phyloP scores from a whole-genome alignment of 345 rosid genomes.

The Salix arbutifolia region DNA sequence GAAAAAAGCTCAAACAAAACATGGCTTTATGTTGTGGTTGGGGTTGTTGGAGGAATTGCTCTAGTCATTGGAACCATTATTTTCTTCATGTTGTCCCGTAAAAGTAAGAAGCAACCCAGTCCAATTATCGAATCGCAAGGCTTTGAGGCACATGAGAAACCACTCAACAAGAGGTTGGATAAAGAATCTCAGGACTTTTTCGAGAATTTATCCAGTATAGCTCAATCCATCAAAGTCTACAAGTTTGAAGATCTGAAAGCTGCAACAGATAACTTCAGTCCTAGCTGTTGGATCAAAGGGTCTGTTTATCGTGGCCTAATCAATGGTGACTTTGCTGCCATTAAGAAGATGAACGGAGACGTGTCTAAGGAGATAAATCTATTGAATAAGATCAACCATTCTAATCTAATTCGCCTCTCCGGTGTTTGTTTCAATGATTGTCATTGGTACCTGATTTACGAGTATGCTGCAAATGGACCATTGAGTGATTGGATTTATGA shows the following conservation, averaged over 20 bases:
- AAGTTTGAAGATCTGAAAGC: constrained; percentile 48
- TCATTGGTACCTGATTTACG: constrained; percentile 69
- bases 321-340: constrained; percentile 65
- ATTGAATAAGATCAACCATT: constrained; percentile 61
- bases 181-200: constrained; percentile 40
- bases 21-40: constrained; percentile 56
- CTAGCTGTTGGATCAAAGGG: constrained; percentile 44
- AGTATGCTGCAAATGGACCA: constrained; percentile 62
- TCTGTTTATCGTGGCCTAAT: constrained; percentile 59
- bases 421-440: constrained; percentile 67
- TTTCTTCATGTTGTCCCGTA: constrained; percentile 28
- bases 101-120: constrained; percentile 21
- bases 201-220: constrained; percentile 42
- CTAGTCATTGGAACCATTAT: constrained; percentile 25
- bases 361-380: constrained; percentile 61
- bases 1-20: constrained; percentile 30
- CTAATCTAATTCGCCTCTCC: constrained; percentile 61
- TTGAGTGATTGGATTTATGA: constrained; percentile 63
- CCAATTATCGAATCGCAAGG: constrained; percentile 17
- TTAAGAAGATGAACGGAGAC: constrained; percentile 67
- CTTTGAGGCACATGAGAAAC: constrained; percentile 37
- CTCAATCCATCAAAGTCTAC: constrained; percentile 57
- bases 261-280: constrained; percentile 64
- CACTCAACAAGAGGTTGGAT: constrained; percentile 31
- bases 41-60: constrained; percentile 45